Base-by-base conservation (phyloP, 805 yeast species). In the Saccharomyces jurei region DNA sequence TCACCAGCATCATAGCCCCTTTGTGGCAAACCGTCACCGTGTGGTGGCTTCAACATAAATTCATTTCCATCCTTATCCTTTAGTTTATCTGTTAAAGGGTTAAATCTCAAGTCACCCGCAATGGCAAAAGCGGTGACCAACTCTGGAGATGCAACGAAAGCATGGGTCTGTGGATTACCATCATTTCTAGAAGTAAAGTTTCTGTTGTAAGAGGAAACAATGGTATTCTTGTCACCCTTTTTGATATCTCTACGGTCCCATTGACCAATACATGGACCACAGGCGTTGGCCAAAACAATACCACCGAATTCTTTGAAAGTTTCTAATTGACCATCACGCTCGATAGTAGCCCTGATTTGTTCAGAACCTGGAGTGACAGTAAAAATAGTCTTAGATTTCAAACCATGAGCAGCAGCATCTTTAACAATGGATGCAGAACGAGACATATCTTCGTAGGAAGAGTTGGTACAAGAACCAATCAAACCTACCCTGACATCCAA, bases 261-360 rank as follows among this genome's bases (percentile, higher is more conserved):
- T 79, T 92, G 99, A 56, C 99, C 99, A 70, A 92, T 92, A 78
- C 99, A 92, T 67, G 98, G 99, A 63, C 99, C 99, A 80, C 99
- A 92, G 22, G 99, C 99, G 72, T 92, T 92, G 53, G 98, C 97
- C 63, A 92, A 80, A 48, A 92, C 96, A 56, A 82, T 79, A 63
- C 96, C 99, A 57, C 98, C 98, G 65, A 84, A 86, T 53, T 86
- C 82, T 71, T 85, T 84, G 71, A 92, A 90, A 47, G 85, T 82
- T 49, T 85, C 78, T 58, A 87, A 81, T 67, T 87, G 82, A 56
- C 98, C 98, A 72, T 92, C 99, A 74, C 97, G 84, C 71, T 87
- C 96, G 64, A 92, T 83, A 52, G 99, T 92, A 52, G 98, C 98
- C 74, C 98, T 83, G 65, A 92, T 89, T 76, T 90, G 97, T 76